Evolutionary conservation across 331 rosid species (phyloP).

Genomic region (Quercus phellos): DNA sequence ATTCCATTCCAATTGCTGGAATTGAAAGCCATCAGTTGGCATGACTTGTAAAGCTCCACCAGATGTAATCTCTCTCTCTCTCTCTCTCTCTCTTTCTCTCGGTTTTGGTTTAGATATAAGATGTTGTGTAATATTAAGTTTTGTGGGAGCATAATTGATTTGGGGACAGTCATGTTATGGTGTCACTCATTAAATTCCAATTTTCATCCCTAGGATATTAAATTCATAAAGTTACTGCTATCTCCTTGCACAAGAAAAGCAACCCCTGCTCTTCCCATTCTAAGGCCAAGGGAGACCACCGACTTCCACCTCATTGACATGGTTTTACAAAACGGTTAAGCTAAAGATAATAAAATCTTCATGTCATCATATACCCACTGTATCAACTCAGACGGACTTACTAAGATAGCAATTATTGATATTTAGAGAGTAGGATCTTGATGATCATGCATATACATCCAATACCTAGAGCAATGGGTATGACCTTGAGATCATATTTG

Average conservation of each 20-base stretch:
- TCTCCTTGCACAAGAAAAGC: not conserved
- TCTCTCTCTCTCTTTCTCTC: not conserved
- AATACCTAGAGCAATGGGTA: not conserved
- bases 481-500: not conserved
- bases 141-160: not conserved
- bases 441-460: constrained; percentile 5
- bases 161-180: not conserved
- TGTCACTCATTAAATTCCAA: not conserved
- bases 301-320: not conserved
- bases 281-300: not conserved
- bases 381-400: not conserved
- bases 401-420: not conserved
- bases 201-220: not conserved
- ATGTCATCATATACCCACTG: not conserved
- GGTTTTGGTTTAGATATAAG: not conserved
- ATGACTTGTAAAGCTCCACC: not conserved
- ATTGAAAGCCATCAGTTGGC: not conserved
- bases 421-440: not conserved
- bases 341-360: not conserved
- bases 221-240: not conserved
- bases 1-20: not conserved
- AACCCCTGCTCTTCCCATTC: not conserved
- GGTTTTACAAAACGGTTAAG: not conserved
- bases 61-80: not conserved
- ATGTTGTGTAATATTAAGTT: not conserved